phyloP scores from a whole-genome alignment of 805 yeast genomes.

The Kodamaea nitidulidarum region DNA sequence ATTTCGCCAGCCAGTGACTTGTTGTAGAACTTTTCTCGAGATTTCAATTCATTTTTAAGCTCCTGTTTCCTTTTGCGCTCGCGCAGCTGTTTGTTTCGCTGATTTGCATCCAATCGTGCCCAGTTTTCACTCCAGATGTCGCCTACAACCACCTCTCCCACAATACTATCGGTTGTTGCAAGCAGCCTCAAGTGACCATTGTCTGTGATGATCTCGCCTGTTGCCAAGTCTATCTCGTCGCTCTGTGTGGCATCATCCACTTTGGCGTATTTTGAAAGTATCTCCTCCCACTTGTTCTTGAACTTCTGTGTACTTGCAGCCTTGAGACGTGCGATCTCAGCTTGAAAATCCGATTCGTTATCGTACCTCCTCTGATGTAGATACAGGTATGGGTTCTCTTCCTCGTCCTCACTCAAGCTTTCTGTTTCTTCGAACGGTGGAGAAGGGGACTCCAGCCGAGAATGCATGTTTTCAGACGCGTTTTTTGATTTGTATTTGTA shows the following conservation, averaged over 20 bases:
- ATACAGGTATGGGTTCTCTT: constrained; percentile 4
- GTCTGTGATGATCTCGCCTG: constrained; percentile 62
- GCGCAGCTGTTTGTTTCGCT: constrained; percentile 9
- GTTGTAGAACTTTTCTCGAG: constrained; percentile 5
- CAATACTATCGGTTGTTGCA: constrained; percentile 6
- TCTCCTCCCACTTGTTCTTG: constrained; percentile 44
- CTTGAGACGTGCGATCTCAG: constrained; percentile 24
- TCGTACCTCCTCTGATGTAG: constrained; percentile 7
- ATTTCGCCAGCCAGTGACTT: background rate
- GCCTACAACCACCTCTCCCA: constrained; percentile 10
- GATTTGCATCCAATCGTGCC: constrained; percentile 22
- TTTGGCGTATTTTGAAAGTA: constrained; percentile 47
- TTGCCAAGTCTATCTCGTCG: constrained; percentile 59
- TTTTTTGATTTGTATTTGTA: background rate
- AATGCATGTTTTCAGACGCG: constrained; percentile 1
- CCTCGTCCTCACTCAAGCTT: constrained; percentile 7
- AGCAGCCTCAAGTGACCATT: constrained; percentile 64
- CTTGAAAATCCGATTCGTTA: constrained; percentile 18
- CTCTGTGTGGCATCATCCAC: constrained; percentile 51
- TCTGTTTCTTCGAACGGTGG: constrained; percentile 5
- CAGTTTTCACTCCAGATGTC: constrained; percentile 39
- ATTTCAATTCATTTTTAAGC: constrained; percentile 17
- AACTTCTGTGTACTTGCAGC: constrained; percentile 27
- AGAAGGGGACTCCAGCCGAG: background rate
- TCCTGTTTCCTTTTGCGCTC: constrained; percentile 9